A percentile compares a stretch with the other conserved stretches of the same genome.
phyloP scores from a whole-genome alignment of 495 filamentous ascomycete genomes.

The Mycothermus thermophilus region DNA sequence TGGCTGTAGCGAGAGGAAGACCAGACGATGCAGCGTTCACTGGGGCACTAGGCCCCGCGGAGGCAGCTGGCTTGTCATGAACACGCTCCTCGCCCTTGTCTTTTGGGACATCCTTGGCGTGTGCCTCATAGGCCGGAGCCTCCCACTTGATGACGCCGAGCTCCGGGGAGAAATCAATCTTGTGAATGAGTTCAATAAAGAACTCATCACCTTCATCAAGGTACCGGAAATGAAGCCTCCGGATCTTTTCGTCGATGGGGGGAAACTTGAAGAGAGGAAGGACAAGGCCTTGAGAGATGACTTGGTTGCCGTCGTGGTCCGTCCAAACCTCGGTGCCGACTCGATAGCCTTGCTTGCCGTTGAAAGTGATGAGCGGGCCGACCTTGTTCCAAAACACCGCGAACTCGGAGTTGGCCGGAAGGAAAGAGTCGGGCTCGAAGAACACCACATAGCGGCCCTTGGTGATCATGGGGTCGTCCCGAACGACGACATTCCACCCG shows the following conservation, averaged over 20 bases:
- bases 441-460: conserved; percentile 5
- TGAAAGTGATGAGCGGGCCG: background rate
- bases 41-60: too few species aligned
- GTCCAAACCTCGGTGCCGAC: conserved; percentile 1
- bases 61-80: too few species aligned
- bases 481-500: conserved; percentile 12
- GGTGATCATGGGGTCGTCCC: conserved; percentile 1
- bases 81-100: too few species aligned
- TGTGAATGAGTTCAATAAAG: background rate
- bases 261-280: conserved; percentile 6
- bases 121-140: background rate
- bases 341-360: conserved; percentile 8
- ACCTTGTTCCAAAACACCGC: background rate
- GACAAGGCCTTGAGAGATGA: conserved; percentile 13
- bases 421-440: conserved; percentile 12
- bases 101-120: too few species aligned
- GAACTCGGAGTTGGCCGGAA: conserved; percentile 1
- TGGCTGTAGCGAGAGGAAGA: too few species aligned
- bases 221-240: background rate
- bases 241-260: background rate
- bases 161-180: conserved; percentile 3
- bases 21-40: too few species aligned
- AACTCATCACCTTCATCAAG: background rate
- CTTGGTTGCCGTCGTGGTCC: background rate
- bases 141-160: conserved; percentile 10